A percentile compares a stretch with the other conserved stretches of the same genome.
Conservation (phyloP, 331 rosid species). For the Malus hybrid region DNA sequence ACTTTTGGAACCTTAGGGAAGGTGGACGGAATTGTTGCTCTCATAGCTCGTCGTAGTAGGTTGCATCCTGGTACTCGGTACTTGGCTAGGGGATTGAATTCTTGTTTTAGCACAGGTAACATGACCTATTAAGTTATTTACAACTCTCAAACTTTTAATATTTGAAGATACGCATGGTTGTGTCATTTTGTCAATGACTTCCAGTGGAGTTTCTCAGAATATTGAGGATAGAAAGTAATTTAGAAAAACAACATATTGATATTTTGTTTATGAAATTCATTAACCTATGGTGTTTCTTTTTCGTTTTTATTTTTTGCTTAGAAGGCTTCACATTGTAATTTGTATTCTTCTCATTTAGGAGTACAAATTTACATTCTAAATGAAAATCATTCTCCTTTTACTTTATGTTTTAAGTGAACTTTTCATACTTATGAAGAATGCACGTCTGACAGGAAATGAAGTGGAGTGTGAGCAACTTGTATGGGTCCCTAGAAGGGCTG, state of each 20-base stretch:
- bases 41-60: slow-evolving; percentile 93
- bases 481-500: slow-evolving; percentile 83
- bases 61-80: slow-evolving; percentile 98
- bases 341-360: neutral
- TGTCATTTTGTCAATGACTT: neutral
- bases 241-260: neutral
- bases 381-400: neutral
- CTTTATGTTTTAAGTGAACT: slow-evolving; percentile 4
- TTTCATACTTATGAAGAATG: slow-evolving; percentile 10
- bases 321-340: neutral
- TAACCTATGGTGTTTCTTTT: neutral
- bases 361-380: neutral
- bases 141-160: slow-evolving; percentile 1
- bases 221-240: neutral
- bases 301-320: neutral
- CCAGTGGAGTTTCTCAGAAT: neutral
- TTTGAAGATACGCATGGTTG: neutral
- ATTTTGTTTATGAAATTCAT: neutral
- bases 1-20: slow-evolving; percentile 92
- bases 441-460: slow-evolving; percentile 74
- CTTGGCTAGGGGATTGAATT: slow-evolving; percentile 95
- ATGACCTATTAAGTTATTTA: slow-evolving; percentile 6
- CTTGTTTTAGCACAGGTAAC: slow-evolving; percentile 93
- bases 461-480: slow-evolving; percentile 98
- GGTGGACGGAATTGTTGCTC: slow-evolving; percentile 78